Conservation (phyloP, 2,329 filamentous ascomycete species). For the Byssothecium circinans region DNA sequence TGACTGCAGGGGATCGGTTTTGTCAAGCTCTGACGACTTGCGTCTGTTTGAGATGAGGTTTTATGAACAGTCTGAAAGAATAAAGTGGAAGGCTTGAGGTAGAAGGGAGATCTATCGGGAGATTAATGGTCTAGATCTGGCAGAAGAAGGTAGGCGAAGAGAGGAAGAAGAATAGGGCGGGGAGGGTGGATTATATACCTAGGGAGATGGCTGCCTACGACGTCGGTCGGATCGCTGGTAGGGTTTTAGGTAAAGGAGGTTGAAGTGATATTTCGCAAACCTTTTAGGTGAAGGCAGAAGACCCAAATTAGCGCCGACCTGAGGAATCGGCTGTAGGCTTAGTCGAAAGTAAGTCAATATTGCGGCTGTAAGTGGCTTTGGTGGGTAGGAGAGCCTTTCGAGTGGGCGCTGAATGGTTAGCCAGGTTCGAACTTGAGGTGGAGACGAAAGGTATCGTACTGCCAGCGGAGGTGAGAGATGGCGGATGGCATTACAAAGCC, state of each 20-base stretch:
- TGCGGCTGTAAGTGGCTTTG: too few species aligned
- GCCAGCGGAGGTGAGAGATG: too few species aligned
- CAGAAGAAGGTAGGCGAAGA: neutral
- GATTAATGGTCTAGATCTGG: neutral
- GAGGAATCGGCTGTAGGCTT: too few species aligned
- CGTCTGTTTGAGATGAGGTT: neutral
- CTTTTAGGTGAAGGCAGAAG: neutral
- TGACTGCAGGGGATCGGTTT: neutral
- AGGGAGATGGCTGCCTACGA: neutral
- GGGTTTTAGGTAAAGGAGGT: neutral
- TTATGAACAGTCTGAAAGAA: neutral
- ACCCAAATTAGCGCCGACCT: too few species aligned
- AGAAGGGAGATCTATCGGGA: neutral
- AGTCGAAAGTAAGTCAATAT: too few species aligned
- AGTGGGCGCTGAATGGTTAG: too few species aligned
- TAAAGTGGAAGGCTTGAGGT: neutral
- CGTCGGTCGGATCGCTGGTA: neutral
- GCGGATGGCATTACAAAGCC: too few species aligned
- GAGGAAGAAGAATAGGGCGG: neutral
- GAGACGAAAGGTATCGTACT: too few species aligned
- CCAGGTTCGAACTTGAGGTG: too few species aligned
- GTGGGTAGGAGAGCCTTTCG: too few species aligned
- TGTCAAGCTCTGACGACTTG: neutral
- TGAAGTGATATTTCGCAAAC: neutral
- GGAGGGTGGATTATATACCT: constrained; percentile 1